Evolutionary conservation across 148 eudicot species (phyloP).

Genomic region (Suaeda aralocaspica): DNA sequence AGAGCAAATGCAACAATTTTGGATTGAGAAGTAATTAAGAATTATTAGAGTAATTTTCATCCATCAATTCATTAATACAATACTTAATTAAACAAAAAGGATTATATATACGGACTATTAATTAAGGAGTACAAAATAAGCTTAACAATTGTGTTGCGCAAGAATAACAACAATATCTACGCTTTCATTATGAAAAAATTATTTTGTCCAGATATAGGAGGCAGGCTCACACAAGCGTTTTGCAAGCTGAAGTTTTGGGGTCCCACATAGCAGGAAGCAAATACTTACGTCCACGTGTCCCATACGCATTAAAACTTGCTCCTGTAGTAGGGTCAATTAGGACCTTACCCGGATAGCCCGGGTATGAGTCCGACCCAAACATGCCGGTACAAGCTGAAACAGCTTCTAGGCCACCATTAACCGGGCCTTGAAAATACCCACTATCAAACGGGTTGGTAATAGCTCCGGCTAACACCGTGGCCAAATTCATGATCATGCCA

Average conservation of each 20-base stretch:
- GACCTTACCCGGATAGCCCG: slow-evolving; percentile 58
- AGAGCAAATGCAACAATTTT: no score
- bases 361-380: slow-evolving; percentile 46
- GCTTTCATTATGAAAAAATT: not conserved
- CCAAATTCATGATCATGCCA: slow-evolving; percentile 54
- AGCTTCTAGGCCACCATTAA: slow-evolving; percentile 41
- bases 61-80: no score
- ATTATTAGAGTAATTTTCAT: no score
- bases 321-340: slow-evolving; percentile 36
- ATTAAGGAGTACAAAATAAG: no score
- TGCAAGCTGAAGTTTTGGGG: slow-evolving; percentile 36
- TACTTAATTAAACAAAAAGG: no score
- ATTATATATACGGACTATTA: no score
- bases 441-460: slow-evolving; percentile 57
- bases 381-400: slow-evolving; percentile 54
- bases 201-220: not conserved
- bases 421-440: slow-evolving; percentile 52
- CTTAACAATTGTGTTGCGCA: not conserved
- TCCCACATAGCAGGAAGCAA: slow-evolving; percentile 53
- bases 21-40: no score
- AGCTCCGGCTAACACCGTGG: slow-evolving; percentile 47
- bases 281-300: slow-evolving; percentile 43
- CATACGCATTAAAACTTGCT: slow-evolving; percentile 51
- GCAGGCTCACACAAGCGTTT: slow-evolving; percentile 30
- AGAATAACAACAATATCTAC: not conserved